Evolutionary conservation across 192 early-diverging fungal genomes (phyloP), one percentile per base, ranked within the genome.

Genomic region (Pilobolus umbonatus): DNA sequence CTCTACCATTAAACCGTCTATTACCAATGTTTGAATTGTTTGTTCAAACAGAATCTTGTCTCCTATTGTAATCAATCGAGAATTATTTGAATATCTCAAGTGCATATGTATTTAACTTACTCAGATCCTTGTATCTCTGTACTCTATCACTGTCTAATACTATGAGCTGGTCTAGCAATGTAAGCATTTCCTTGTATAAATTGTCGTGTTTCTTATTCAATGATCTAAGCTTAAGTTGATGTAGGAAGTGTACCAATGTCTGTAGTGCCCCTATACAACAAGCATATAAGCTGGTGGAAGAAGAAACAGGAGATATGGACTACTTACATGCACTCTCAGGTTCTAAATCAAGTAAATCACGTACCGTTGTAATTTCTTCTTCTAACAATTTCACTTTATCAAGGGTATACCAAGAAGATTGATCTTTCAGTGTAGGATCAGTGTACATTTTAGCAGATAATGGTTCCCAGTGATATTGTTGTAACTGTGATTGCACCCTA

Each of bases 251-350:
- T n/a, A 72, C 69, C 19, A 87, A 25, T 9, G 84, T 74, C 61
- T 83, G 70, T 39, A 85, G 63, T 15, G 80, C 69, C 84, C 84
- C 84, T 85, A 26, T n/a, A 22, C 39, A 55, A 44, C 12, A 31
- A 31, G 12, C 10, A 31, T 12, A 64, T 48, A 11, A n/a, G n/a
- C n/a, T n/a, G n/a, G n/a, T 42, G 4, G 32, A 42, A 22, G 26
- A 24, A 14, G 36, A 36, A 11, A 42, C 35, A 61, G 12, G 15
- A 22, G 9, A 15, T 42, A 4, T 15, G 12, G 21, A 26, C 17
- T 22, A 61, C 74, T 69, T 78, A 90, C 89, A 93, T 81, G 89
- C 90, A 55, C 85, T 84, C 29, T 93, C 85, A 1, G 90, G 88
- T 59, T 94, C 91, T 11, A 89, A 14, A 24, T 91, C 90, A 9